Evolutionary conservation across 2,329 filamentous ascomycete genomes (phyloP).

Genomic region (Zelopaecilomyces penicillatus): DNA sequence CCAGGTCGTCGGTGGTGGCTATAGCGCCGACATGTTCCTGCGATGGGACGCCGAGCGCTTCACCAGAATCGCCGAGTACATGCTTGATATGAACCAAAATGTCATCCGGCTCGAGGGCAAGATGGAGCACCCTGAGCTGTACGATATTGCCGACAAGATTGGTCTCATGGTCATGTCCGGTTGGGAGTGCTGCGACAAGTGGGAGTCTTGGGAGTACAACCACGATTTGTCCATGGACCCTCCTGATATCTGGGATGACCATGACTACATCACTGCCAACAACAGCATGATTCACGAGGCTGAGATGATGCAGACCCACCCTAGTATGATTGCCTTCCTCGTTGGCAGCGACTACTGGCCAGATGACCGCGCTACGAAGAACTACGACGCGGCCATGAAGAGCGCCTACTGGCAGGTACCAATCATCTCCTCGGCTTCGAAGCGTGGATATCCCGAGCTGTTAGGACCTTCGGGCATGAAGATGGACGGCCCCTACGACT

Average conservation of each 20-base stretch:
- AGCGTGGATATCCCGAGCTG: constrained; percentile 41
- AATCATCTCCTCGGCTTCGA: constrained; percentile 48
- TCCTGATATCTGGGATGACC: constrained; percentile 35
- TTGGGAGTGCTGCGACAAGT: constrained; percentile 62
- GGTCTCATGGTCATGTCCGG: constrained; percentile 55
- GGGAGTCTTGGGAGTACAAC: constrained; percentile 57
- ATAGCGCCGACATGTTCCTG: constrained; percentile 53
- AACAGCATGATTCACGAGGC: constrained; percentile 52
- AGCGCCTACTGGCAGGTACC: constrained; percentile 47
- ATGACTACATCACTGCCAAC: constrained; percentile 47
- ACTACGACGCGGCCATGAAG: constrained; percentile 44
- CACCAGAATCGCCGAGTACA: constrained; percentile 39
- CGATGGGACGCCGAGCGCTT: constrained; percentile 45
- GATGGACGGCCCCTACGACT: constrained; percentile 60
- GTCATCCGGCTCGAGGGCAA: constrained; percentile 57
- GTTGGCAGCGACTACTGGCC: constrained; percentile 59
- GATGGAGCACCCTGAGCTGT: constrained; percentile 53
- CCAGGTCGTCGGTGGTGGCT: constrained; percentile 53
- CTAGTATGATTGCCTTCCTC: constrained; percentile 49
- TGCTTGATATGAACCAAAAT: constrained; percentile 54
- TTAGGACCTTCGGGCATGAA: constrained; percentile 53
- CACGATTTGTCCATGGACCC: constrained; percentile 35
- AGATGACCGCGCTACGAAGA: constrained; percentile 43
- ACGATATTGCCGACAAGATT: constrained; percentile 48
- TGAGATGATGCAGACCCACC: constrained; percentile 50